Evolutionary conservation across 192 early-diverging fungal genomes (phyloP), one percentile per base, ranked within the genome.

Genomic region (Nowakowskiella sp.): DNA sequence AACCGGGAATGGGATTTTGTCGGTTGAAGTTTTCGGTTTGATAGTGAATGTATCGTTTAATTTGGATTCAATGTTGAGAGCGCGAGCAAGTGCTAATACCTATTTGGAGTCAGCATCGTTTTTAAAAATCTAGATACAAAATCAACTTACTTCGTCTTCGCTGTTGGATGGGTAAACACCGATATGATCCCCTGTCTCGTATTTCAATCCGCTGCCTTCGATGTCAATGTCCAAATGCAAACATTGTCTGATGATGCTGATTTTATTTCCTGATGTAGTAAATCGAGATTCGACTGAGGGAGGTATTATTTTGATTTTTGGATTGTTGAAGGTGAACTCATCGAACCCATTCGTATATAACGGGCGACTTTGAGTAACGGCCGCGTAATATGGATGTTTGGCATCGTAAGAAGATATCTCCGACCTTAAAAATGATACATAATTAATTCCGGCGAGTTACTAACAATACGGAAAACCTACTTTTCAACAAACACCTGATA

Each of bases 221-320:
- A 97, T 72, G 45, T 94, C 91, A n/a, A 99, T 74, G 60, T 99
- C 94, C 60, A 97, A 68, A 56, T 99, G 96, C 48, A 94, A 62
- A 67, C 92, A 89, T 53, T 90, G 80, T 48, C 96, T 85, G 55
- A 84, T 77, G 25, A 74, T 62, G 16, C 8, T 30, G 16, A 71
- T 21, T 28, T 49, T 22, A n/a, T n/a, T n/a, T n/a, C n/a, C n/a
- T 6, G 10, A 42, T 6, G n/a, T n/a, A n/a, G n/a, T n/a, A n/a
- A n/a, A n/a, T n/a, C n/a, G n/a, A n/a, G 46, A 26, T n/a, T 6
- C 10, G 9, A n/a, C 31, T 32, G 55, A 13, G n/a, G 7, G 13
- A 23, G n/a, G 39, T 44, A 55, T 42, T 43, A 62, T 67, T 30
- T 21, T 61, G 25, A 63, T 28, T 21, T 58, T 62, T 5, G 30